These are phyloP conservation scores for Gnomoniopsis sp. DNA, from an alignment of 2,329 filamentous ascomycete species.

Conservation along the genomic window DNA sequence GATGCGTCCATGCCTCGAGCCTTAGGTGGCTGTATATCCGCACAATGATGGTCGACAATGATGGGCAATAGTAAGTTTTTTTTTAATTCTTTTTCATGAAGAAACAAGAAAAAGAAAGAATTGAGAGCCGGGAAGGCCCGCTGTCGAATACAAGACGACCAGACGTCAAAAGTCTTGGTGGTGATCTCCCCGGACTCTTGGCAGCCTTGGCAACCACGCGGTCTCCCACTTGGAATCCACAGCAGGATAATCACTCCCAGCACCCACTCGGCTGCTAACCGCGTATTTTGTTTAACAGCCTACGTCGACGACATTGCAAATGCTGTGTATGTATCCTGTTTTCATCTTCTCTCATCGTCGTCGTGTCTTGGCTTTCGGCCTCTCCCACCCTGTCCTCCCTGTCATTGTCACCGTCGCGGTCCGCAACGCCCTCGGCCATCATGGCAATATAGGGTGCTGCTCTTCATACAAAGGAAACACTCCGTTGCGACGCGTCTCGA, in stretches of 20 bases:
- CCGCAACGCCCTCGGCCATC: no score
- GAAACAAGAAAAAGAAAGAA: neutral
- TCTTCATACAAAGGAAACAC: no score
- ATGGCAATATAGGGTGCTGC: no score
- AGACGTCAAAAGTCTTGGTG: constrained; percentile 17
- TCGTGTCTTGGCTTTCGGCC: constrained; percentile 6
- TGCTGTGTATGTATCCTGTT: constrained; percentile 40
- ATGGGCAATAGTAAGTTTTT: constrained; percentile 17
- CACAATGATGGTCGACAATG: constrained; percentile 18
- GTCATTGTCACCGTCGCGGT: neutral
- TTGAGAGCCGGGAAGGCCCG: neutral
- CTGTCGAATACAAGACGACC: constrained; percentile 1
- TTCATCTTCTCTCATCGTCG: constrained; percentile 14
- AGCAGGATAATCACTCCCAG: neutral
- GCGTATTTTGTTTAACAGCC: constrained; percentile 35
- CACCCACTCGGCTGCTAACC: constrained; percentile 24
- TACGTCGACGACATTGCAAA: constrained; percentile 45
- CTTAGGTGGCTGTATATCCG: constrained; percentile 15
- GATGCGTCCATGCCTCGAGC: constrained; percentile 16
- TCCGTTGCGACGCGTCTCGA: no score
- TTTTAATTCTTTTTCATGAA: neutral
- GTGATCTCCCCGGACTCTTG: constrained; percentile 14
- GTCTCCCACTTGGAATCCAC: neutral
- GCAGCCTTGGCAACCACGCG: constrained; percentile 11
- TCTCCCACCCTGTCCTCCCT: neutral